Percentiles rank a stretch among this genome's conserved stretches.
phyloP scores from a whole-genome alignment of 805 yeast genomes.

The Myxozyma geophila region DNA sequence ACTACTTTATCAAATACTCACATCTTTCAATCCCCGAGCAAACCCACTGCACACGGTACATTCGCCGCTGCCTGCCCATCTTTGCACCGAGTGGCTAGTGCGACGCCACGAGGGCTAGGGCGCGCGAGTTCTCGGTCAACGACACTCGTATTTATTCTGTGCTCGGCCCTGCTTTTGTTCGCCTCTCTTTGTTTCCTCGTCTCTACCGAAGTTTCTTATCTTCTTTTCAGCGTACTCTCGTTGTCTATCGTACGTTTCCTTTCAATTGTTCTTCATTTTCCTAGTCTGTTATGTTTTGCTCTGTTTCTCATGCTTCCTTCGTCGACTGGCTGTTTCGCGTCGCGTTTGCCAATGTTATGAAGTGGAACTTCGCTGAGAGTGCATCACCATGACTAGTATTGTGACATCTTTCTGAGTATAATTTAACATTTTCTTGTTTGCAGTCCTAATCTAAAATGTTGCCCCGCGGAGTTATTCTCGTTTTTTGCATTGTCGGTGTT shows the following conservation, averaged over 20 bases:
- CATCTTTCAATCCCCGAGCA: neutral
- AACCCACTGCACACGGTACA: neutral
- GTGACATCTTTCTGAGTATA: too few species aligned
- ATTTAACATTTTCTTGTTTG: neutral
- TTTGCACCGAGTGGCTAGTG: slow-evolving; percentile 11
- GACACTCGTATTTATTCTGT: slow-evolving; percentile 12
- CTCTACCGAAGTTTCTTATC: neutral
- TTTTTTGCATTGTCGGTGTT: slow-evolving; percentile 52
- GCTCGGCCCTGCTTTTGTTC: slow-evolving; percentile 12
- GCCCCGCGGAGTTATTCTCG: slow-evolving; percentile 77
- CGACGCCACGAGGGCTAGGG: slow-evolving; percentile 16
- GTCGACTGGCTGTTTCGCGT: neutral
- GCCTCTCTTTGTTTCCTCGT: slow-evolving; percentile 7
- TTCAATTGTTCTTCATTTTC: too few species aligned
- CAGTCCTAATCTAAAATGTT: slow-evolving; percentile 50
- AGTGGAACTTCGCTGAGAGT: too few species aligned
- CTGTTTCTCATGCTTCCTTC: neutral
- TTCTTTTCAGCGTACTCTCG: slow-evolving; percentile 1
- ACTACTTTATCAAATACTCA: too few species aligned
- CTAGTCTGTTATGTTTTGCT: neutral
- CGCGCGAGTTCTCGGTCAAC: slow-evolving; percentile 1
- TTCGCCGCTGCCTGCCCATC: neutral
- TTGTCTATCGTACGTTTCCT: slow-evolving; percentile 1
- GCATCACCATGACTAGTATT: too few species aligned
- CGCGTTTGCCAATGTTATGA: too few species aligned